Conservation (phyloP, 352 stramenopile genomes). For the Globisporangium echinulatum region DNA sequence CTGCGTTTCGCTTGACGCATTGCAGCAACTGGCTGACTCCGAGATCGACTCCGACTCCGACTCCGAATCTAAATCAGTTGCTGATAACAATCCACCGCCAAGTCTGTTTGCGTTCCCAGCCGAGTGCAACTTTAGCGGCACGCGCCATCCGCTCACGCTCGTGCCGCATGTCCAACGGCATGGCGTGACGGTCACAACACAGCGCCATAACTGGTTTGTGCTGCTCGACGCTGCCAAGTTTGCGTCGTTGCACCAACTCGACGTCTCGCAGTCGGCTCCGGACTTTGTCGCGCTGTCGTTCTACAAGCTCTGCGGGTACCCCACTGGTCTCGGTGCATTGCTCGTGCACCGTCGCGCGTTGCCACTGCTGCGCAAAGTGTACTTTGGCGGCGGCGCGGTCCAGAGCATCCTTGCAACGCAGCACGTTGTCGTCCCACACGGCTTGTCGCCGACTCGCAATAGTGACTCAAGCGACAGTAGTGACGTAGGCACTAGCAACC, state of each 20-base stretch:
- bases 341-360: slow-evolving; percentile 36
- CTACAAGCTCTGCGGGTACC: slow-evolving; percentile 82
- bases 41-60: background rate
- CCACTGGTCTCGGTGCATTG: slow-evolving; percentile 58
- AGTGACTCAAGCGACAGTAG: too few species aligned
- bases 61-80: background rate
- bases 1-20: slow-evolving; percentile 30
- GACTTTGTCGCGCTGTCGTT: slow-evolving; percentile 79
- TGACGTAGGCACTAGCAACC: background rate
- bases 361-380: slow-evolving; percentile 37
- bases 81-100: background rate
- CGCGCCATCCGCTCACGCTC: slow-evolving; percentile 36
- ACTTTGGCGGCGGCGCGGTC: slow-evolving; percentile 63
- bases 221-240: slow-evolving; percentile 72
- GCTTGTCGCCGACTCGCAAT: slow-evolving; percentile 6
- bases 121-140: slow-evolving; percentile 77
- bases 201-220: slow-evolving; percentile 36
- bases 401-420: slow-evolving; percentile 46
- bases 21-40: slow-evolving; percentile 24
- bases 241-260: slow-evolving; percentile 41
- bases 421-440: slow-evolving; percentile 30
- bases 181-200: slow-evolving; percentile 1
- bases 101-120: slow-evolving; percentile 65
- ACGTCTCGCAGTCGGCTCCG: slow-evolving; percentile 34
- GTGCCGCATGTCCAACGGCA: slow-evolving; percentile 25